Evolutionary conservation across 2,329 filamentous ascomycete genomes (phyloP).

Genomic region (Apiospora phragmitis): DNA sequence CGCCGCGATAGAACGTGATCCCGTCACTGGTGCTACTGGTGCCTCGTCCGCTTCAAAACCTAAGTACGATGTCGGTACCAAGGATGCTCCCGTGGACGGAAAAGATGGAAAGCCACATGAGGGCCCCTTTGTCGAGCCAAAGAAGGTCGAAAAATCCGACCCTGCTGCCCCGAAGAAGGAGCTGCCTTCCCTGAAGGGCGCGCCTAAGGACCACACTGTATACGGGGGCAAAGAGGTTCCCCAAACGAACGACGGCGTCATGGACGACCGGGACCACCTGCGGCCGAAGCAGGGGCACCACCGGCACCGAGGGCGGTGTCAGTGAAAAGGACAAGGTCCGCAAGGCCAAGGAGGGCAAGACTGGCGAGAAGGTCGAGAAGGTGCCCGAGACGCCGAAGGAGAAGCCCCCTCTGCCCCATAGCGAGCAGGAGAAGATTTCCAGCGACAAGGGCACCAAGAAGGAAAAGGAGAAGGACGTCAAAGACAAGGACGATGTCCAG

Average conservation of each 20-base stretch:
- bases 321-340: slow-evolving; percentile 81
- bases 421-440: slow-evolving; percentile 71
- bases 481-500: slow-evolving; percentile 40
- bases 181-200: slow-evolving; percentile 48
- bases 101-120: slow-evolving; percentile 91
- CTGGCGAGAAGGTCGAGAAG: slow-evolving; percentile 67
- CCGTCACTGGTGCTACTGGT: slow-evolving; percentile 35
- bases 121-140: slow-evolving; percentile 72
- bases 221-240: slow-evolving; percentile 63
- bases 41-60: slow-evolving; percentile 25
- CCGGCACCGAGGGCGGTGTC: slow-evolving; percentile 86
- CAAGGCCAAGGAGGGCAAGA: slow-evolving; percentile 66
- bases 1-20: slow-evolving; percentile 19
- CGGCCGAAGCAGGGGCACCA: slow-evolving; percentile 80
- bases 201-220: slow-evolving; percentile 52
- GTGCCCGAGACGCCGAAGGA: slow-evolving; percentile 84
- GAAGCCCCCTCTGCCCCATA: slow-evolving; percentile 76
- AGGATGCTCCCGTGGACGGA: slow-evolving; percentile 87
- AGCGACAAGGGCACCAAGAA: slow-evolving; percentile 41
- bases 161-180: slow-evolving; percentile 36
- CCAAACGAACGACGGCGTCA: slow-evolving; percentile 75
- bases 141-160: slow-evolving; percentile 37
- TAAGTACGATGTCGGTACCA: slow-evolving; percentile 49
- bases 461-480: slow-evolving; percentile 38
- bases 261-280: slow-evolving; percentile 81